phyloP scores from a whole-genome alignment of 2,329 filamentous ascomycete genomes.

The Botrytis paeoniae region DNA sequence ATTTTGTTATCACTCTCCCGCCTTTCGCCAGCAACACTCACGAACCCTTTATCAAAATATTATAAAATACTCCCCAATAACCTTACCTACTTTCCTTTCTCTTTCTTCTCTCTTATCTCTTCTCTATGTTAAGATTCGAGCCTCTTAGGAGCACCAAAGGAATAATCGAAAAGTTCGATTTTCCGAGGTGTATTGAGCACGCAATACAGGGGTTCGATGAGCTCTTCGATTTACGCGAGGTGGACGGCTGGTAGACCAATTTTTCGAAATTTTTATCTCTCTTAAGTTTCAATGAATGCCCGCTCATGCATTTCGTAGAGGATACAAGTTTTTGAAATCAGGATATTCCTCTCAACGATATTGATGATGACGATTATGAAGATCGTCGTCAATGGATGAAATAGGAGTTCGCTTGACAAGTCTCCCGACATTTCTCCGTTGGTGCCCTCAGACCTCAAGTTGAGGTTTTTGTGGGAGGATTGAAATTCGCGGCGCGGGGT shows the following conservation, averaged over 20 bases:
- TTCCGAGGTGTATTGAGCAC: slow-evolving; percentile 11
- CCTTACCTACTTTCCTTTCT: not conserved
- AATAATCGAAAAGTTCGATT: not conserved
- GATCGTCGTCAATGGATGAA: not conserved
- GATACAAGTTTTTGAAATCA: not conserved
- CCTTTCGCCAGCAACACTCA: not conserved
- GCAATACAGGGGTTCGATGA: slow-evolving; percentile 19
- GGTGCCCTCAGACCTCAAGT: not conserved
- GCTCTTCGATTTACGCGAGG: slow-evolving; percentile 18
- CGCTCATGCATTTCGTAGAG: not conserved
- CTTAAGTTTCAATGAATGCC: not conserved
- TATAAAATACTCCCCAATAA: not conserved
- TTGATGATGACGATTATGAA: not conserved
- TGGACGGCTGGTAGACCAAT: not conserved
- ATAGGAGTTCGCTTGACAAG: slow-evolving; percentile 12
- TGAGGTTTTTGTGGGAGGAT: not conserved
- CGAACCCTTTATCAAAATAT: not conserved
- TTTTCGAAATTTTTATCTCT: not conserved
- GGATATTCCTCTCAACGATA: not conserved
- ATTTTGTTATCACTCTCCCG: not conserved
- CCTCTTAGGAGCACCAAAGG: not conserved
- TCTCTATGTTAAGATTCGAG: not conserved
- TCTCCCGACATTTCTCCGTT: not conserved
- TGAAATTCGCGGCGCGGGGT: not conserved
- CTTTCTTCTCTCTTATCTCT: not conserved